Evolutionary conservation across 139 green algal genomes (phyloP), one percentile per base, ranked within the genome.

Genomic region (Tetradesmus lagerheimii): DNA sequence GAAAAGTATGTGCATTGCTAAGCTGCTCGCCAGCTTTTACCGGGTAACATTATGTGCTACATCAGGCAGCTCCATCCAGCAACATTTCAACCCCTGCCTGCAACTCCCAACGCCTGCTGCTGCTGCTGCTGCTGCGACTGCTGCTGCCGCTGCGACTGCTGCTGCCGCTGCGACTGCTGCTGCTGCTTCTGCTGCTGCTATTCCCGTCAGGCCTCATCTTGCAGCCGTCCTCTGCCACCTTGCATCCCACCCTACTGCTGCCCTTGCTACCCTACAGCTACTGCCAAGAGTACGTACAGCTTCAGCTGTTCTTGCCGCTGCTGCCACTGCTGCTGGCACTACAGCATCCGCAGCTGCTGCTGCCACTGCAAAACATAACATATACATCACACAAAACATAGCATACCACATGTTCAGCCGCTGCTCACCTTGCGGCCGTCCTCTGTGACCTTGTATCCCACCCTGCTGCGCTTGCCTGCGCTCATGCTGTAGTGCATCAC

Each of bases 401-500:
- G 5, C 11, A 79, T 11, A 80, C n/a, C n/a, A n/a, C n/a, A n/a
- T n/a, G n/a, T 25, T 14, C 39, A 39, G 15, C 6, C 5, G 5
- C 12, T 85, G 35, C 41, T 31, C 71, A 86, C 29, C 94, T 88
- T 88, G 47, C 67, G 75, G 83, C 83, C 64, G 6, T 88, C 83
- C 0, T 39, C 83, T 64, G 62, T 74, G 23, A 96, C 31, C 94
- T 97, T 98, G 93, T 96, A 91, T 5, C 94, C 97, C 23, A 99
- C 88, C 20, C 96, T 90, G 87, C 92, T 96, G 80, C 92, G 91
- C n/a, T 95, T 31, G 9, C 37, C 35, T 6, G 67, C n/a, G 3
- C 29, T 23, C 67, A 78, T 96, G 45, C 94, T 98, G 89, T 97
- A 99, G 89, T 97, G 95, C 94, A 98, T 98, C 38, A 99, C 98